Percentiles rank a stretch among this genome's conserved stretches.
These are phyloP conservation scores for Polygonum aviculare DNA, from an alignment of 148 eudicot genomes.

Conservation along the genomic window DNA sequence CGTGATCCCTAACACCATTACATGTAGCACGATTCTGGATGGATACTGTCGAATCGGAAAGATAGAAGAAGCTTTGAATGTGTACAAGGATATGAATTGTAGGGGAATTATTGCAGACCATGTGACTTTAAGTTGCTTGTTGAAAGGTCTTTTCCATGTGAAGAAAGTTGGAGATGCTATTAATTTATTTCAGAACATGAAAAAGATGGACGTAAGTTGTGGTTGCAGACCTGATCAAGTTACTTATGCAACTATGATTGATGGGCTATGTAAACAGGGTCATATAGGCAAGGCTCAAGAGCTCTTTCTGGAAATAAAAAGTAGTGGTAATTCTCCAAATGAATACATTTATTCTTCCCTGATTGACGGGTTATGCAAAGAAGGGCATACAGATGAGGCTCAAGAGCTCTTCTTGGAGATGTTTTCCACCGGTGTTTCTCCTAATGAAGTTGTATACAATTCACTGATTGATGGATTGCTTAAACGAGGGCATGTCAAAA, in stretches of 20 bases:
- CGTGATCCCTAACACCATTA: too few relatives aligned
- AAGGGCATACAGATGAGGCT: not conserved
- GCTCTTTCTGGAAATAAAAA: too few relatives aligned
- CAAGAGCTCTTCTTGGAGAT: conserved; percentile 14
- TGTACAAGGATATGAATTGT: conserved; percentile 18
- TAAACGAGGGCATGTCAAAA: not conserved
- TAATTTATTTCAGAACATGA: too few relatives aligned
- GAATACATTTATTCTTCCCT: conserved; percentile 6
- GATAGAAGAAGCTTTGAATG: conserved; percentile 17
- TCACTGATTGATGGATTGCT: conserved; percentile 15
- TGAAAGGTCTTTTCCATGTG: too few relatives aligned
- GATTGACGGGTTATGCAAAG: conserved; percentile 22
- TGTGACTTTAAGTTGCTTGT: too few relatives aligned
- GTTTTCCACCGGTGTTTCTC: conserved; percentile 17
- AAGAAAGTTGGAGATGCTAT: too few relatives aligned
- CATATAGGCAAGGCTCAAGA: too few relatives aligned
- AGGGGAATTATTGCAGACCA: conserved; percentile 12
- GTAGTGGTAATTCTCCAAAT: conserved; percentile 1
- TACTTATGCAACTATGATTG: too few relatives aligned
- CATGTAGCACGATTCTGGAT: not conserved
- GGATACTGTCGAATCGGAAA: conserved; percentile 19
- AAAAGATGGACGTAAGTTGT: too few relatives aligned
- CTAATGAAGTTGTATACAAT: conserved; percentile 20
- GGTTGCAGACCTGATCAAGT: too few relatives aligned
- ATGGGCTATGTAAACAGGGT: too few relatives aligned